Conservation (phyloP, 805 yeast genomes). For the Vanderwaltozyma yarrowii region DNA sequence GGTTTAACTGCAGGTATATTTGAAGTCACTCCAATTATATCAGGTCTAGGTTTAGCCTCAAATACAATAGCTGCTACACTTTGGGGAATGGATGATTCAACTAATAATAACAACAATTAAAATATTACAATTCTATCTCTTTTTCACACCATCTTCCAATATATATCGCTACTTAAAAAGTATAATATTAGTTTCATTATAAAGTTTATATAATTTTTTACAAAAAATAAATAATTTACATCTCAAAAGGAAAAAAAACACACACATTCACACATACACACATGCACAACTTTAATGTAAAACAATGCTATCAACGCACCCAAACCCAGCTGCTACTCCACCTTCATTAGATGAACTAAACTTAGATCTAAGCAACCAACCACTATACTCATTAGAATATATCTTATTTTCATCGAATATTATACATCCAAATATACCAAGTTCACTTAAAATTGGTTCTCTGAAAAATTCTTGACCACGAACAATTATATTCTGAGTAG, state of each 20-base stretch:
- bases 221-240: too few species aligned
- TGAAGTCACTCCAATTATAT: slow-evolving; percentile 22
- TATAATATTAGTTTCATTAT: too few species aligned
- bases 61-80: slow-evolving; percentile 20
- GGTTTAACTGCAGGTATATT: slow-evolving; percentile 22
- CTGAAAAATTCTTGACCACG: slow-evolving; percentile 49
- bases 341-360: slow-evolving; percentile 87
- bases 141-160: neutral
- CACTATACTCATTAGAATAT: slow-evolving; percentile 57
- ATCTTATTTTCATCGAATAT: slow-evolving; percentile 61
- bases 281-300: slow-evolving; percentile 22
- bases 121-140: neutral
- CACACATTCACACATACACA: too few species aligned
- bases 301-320: slow-evolving; percentile 82
- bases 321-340: slow-evolving; percentile 98
- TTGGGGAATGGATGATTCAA: slow-evolving; percentile 11
- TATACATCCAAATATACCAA: slow-evolving; percentile 82
- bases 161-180: too few species aligned
- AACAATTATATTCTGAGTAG: slow-evolving; percentile 55
- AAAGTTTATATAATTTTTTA: too few species aligned
- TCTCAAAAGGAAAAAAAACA: too few species aligned
- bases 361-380: slow-evolving; percentile 84
- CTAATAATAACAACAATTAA: too few species aligned
- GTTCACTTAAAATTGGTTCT: slow-evolving; percentile 80
- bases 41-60: slow-evolving; percentile 18